Percentiles rank a stretch among this genome's conserved stretches.
Evolutionary conservation across 805 yeast genomes (phyloP).

Genomic region (Dipodascopsis uninucleata): DNA sequence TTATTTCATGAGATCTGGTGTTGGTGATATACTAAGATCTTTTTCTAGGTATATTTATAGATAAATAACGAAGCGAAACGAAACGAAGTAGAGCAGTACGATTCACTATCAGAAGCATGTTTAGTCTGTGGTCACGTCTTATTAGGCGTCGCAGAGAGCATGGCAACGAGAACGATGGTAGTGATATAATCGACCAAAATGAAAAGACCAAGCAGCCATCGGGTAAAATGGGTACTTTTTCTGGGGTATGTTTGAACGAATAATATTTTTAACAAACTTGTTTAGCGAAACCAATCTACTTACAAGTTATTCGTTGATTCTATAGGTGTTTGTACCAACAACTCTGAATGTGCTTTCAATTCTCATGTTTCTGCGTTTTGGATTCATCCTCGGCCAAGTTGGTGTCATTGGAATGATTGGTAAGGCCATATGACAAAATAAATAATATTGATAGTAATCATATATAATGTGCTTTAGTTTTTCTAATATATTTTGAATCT

Average conservation of each 20-base stretch:
- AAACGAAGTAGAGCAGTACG: constrained; percentile 4
- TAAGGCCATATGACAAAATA: constrained; percentile 4
- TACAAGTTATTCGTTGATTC: too few relatives aligned
- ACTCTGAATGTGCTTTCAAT: constrained; percentile 88
- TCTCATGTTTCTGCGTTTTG: constrained; percentile 91
- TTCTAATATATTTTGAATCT: too few relatives aligned
- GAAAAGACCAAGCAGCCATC: constrained; percentile 14
- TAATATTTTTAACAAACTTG: too few relatives aligned
- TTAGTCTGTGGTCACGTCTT: background rate
- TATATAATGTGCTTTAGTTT: constrained; percentile 48
- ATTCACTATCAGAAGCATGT: background rate
- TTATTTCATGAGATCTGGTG: too few relatives aligned
- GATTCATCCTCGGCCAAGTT: constrained; percentile 91
- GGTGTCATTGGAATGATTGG: constrained; percentile 70
- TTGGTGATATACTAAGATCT: too few relatives aligned
- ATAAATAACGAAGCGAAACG: too few relatives aligned
- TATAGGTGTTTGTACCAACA: constrained; percentile 69
- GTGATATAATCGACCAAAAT: constrained; percentile 6
- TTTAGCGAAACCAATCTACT: too few relatives aligned
- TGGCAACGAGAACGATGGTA: constrained; percentile 19
- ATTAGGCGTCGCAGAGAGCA: constrained; percentile 16
- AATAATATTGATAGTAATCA: background rate
- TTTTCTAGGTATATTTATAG: too few relatives aligned
- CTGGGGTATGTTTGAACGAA: constrained; percentile 28
- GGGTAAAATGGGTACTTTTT: constrained; percentile 31